Evolutionary conservation across 805 yeast species (phyloP).

Genomic region (Tetrapisispora namnaoensis): DNA sequence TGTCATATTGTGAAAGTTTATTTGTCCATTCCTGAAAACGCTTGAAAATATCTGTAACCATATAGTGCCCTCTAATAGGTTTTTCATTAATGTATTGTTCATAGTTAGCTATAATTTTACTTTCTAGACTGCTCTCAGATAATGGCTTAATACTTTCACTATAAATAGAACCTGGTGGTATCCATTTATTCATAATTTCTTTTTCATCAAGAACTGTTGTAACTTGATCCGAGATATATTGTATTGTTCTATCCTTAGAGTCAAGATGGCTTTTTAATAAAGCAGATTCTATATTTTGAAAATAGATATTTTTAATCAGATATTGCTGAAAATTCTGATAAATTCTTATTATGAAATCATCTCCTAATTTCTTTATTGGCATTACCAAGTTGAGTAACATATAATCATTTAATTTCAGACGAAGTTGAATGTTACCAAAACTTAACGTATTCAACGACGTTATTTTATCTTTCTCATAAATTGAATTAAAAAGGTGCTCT

Average conservation of each 20-base stretch:
- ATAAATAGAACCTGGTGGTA: constrained; percentile 23
- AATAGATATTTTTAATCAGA: neutral
- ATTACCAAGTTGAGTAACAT: neutral
- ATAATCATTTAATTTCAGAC: no score
- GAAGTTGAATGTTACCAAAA: no score
- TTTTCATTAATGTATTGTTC: neutral
- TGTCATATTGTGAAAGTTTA: neutral
- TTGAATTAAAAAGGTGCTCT: neutral
- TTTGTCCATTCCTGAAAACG: neutral
- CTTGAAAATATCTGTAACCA: neutral
- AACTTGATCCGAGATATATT: constrained; percentile 23
- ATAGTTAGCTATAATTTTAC: neutral
- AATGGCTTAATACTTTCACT: neutral
- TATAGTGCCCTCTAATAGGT: neutral
- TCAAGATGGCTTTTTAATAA: constrained; percentile 12
- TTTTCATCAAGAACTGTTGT: constrained; percentile 15
- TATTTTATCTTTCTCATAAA: neutral
- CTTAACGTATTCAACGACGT: no score
- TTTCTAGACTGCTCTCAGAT: neutral
- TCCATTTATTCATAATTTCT: constrained; percentile 24
- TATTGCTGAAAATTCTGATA: neutral
- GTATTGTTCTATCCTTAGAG: constrained; percentile 27
- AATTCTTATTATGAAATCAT: neutral
- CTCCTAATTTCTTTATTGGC: neutral
- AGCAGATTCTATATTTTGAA: constrained; percentile 4